Evolutionary conservation across 345 rosid species (phyloP), one percentile per base, ranked within the genome.

Genomic region (Laguncularia racemosa): DNA sequence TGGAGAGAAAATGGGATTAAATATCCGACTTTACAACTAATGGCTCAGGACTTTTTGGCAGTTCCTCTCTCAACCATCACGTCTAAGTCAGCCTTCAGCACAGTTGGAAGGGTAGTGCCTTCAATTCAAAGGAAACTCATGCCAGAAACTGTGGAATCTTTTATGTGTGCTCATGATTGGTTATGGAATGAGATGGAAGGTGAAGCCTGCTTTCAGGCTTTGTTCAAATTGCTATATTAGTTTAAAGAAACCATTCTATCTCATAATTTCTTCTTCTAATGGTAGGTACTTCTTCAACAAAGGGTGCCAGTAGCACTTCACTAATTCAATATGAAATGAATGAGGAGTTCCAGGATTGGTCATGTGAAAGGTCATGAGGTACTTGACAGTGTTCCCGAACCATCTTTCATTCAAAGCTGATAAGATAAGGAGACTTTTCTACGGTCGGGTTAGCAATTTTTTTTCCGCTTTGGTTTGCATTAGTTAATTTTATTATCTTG

Each of bases 261-360:
- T 33, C 40, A 33, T 33, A 1, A 33, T 33, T 33, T 33, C 11
- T 33, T 33, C 40, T 33, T 33, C 11, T 33, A 9, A 33, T 33
- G 40, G 7, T 33, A 33, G 40, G 40, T 33, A 6, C 40, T 33
- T 33, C 40, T 6, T 33, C 40, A 33, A 33, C 40, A 33, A 33
- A 33, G 40, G 40, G 11, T 33, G 40, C 40, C 40, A 33, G 40
- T 33, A 4, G 7, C 7, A 33, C 40, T 33, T 33, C 40, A 33
- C 11, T 10, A 33, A 9, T 33, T 33, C 40, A 33, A 48, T 51
- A 58, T 48, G 16, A 62, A 17, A 20, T 73, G 57, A 16, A 76
- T 4, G 50, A 79, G 66, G 72, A 51, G 55, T 14, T 51, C 60
- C 77, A 81, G 67, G 50, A 67, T 33, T 33, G 40, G 0, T 33